Conservation (phyloP, 1,139 yeast genomes). For the Yamadazyma jaroonii region DNA sequence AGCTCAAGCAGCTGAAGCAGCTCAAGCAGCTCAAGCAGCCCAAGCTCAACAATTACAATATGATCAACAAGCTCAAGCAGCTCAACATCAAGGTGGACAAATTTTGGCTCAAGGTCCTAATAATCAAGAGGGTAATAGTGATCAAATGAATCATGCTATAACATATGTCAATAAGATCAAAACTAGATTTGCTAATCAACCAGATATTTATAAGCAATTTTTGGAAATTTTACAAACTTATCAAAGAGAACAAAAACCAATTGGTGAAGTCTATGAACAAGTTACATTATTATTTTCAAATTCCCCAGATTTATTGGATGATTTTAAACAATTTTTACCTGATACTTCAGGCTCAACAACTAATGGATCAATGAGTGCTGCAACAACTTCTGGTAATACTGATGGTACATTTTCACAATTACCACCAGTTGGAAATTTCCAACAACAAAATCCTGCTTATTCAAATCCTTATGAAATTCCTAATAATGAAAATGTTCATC, state of each 20-base stretch:
- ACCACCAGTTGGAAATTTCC: slow-evolving; percentile 96
- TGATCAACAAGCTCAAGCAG: slow-evolving; percentile 13
- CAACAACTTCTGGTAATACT: slow-evolving; percentile 8
- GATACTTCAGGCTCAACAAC: slow-evolving; percentile 53
- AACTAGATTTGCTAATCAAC: slow-evolving; percentile 89
- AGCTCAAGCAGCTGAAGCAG: slow-evolving; percentile 1
- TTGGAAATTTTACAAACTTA: slow-evolving; percentile 93
- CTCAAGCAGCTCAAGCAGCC: background rate
- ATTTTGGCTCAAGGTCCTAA: slow-evolving; percentile 4
- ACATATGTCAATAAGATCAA: slow-evolving; percentile 94
- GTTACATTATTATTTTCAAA: slow-evolving; percentile 85
- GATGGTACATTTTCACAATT: slow-evolving; percentile 48
- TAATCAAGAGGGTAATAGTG: slow-evolving; percentile 74
- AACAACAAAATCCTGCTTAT: slow-evolving; percentile 59
- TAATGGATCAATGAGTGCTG: slow-evolving; percentile 21
- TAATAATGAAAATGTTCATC: slow-evolving; percentile 3
- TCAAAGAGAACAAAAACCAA: slow-evolving; percentile 93
- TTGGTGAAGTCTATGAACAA: slow-evolving; percentile 90
- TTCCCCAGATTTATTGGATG: slow-evolving; percentile 92
- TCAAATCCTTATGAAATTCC: slow-evolving; percentile 24
- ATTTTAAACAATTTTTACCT: slow-evolving; percentile 92
- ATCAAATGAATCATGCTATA: slow-evolving; percentile 89
- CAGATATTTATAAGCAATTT: slow-evolving; percentile 92
- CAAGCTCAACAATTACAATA: slow-evolving; percentile 2
- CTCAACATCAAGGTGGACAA: slow-evolving; percentile 12